These are phyloP conservation scores for Myochromella boudieri DNA, from an alignment of 768 basidiomycete species.

Conservation along the genomic window DNA sequence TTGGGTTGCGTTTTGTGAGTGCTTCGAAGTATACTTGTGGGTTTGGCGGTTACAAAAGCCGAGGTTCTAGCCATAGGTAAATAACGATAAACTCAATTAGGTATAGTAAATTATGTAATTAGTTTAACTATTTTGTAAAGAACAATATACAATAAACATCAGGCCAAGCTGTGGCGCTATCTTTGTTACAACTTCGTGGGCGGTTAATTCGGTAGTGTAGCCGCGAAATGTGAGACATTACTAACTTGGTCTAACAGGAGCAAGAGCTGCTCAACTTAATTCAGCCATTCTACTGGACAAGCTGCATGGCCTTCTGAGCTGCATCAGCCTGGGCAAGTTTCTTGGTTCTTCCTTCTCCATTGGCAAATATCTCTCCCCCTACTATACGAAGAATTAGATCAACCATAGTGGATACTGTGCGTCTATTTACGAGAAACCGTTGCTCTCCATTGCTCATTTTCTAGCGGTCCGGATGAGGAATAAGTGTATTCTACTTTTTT, in stretches of 20 bases:
- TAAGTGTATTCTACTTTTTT: constrained; percentile 12
- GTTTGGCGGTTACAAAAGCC: neutral
- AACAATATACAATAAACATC: too few relatives aligned
- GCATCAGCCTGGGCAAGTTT: constrained; percentile 10
- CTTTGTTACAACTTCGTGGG: too few relatives aligned
- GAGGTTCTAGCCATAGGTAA: constrained; percentile 7
- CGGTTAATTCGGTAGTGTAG: too few relatives aligned
- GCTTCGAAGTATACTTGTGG: neutral
- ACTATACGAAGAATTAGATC: constrained; percentile 6
- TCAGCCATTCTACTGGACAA: neutral
- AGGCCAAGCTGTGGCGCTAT: constrained; percentile 9
- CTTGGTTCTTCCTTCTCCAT: constrained; percentile 10
- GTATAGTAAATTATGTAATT: constrained; percentile 12
- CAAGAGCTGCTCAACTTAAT: too few relatives aligned
- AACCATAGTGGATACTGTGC: neutral
- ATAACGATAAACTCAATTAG: constrained; percentile 3
- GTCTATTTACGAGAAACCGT: constrained; percentile 25
- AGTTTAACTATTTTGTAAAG: neutral
- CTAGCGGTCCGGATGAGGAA: constrained; percentile 18
- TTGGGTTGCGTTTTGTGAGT: constrained; percentile 11
- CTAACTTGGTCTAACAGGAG: too few relatives aligned
- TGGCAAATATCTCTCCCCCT: constrained; percentile 10
- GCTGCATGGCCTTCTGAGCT: constrained; percentile 5
- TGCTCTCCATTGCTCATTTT: constrained; percentile 25
- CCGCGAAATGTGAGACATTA: too few relatives aligned